Percentiles rank a stretch among this genome's conserved stretches.
phyloP scores from a whole-genome alignment of 371 early-diverging fungal genomes.

The Amoeboaphelidium protococcarum region DNA sequence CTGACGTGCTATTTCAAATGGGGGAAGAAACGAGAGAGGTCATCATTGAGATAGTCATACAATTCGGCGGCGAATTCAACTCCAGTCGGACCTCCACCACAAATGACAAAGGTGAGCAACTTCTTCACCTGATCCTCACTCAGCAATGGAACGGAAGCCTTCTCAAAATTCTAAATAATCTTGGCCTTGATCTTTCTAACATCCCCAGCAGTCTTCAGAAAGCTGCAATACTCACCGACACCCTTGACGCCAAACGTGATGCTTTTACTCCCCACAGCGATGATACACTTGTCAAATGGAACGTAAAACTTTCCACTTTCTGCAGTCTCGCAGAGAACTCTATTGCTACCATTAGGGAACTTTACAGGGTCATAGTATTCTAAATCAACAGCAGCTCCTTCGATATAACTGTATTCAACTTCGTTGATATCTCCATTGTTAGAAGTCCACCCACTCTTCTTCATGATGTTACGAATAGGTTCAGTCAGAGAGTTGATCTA shows the following conservation, averaged over 20 bases:
- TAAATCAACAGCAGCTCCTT: background rate
- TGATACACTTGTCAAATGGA: slow-evolving; percentile 60
- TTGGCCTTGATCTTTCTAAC: slow-evolving; percentile 61
- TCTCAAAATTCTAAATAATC: slow-evolving; percentile 67
- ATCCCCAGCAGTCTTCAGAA: slow-evolving; percentile 33
- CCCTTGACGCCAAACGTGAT: slow-evolving; percentile 56
- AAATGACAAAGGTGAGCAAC: slow-evolving; percentile 79
- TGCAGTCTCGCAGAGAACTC: background rate
- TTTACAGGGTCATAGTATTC: too few species aligned
- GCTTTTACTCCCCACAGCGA: slow-evolving; percentile 63
- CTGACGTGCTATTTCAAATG: background rate
- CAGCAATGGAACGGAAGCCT: slow-evolving; percentile 53
- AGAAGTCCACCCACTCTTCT: slow-evolving; percentile 47
- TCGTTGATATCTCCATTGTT: slow-evolving; percentile 61
- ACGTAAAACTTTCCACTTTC: slow-evolving; percentile 8
- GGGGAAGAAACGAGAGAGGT: slow-evolving; percentile 15
- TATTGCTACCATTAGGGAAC: background rate
- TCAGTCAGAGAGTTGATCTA: slow-evolving; percentile 58
- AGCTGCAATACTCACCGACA: slow-evolving; percentile 11
- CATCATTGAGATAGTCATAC: slow-evolving; percentile 66
- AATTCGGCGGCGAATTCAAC: slow-evolving; percentile 84
- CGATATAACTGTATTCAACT: slow-evolving; percentile 24
- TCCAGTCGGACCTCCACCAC: slow-evolving; percentile 88
- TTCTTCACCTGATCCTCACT: slow-evolving; percentile 47
- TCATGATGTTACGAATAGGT: slow-evolving; percentile 61